Evolutionary conservation across 1,284 basidiomycete species (phyloP).

Genomic region (Mycena sp.): DNA sequence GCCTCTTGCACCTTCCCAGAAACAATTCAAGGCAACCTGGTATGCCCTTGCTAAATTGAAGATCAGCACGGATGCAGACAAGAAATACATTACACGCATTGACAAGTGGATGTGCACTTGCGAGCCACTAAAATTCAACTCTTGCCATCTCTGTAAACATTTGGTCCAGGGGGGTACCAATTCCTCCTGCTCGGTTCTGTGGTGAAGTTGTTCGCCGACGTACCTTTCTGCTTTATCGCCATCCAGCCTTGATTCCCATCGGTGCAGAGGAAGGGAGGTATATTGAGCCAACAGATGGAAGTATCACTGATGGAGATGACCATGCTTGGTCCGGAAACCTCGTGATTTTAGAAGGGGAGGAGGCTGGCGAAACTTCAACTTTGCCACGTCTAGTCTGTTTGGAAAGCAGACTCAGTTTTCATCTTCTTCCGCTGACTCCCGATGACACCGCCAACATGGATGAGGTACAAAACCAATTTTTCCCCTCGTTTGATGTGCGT

Average conservation of each 20-base stretch:
- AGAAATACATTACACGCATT: slow-evolving; percentile 34
- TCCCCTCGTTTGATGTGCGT: too few species aligned
- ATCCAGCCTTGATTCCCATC: neutral
- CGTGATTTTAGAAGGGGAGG: neutral
- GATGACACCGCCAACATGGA: neutral
- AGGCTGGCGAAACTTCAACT: neutral
- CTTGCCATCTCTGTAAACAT: slow-evolving; percentile 44
- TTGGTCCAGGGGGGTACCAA: slow-evolving; percentile 39
- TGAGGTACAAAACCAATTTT: neutral
- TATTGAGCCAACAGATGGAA: neutral
- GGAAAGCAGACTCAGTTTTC: neutral
- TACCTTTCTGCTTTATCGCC: slow-evolving; percentile 13
- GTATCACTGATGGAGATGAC: slow-evolving; percentile 17
- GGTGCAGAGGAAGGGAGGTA: neutral
- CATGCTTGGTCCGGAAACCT: neutral
- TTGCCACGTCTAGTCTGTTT: neutral
- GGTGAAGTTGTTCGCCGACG: slow-evolving; percentile 31
- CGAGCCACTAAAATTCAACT: slow-evolving; percentile 39
- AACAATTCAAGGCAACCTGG: too few species aligned
- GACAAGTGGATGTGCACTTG: slow-evolving; percentile 41
- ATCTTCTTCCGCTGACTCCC: neutral
- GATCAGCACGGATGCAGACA: neutral
- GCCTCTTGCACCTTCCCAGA: neutral
- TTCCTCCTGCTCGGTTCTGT: slow-evolving; percentile 31
- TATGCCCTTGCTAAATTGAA: slow-evolving; percentile 15